These are phyloP conservation scores for Aegilops tauschii DNA, from an alignment of 176 grass and related monocot genomes.

Conservation along the genomic window DNA sequence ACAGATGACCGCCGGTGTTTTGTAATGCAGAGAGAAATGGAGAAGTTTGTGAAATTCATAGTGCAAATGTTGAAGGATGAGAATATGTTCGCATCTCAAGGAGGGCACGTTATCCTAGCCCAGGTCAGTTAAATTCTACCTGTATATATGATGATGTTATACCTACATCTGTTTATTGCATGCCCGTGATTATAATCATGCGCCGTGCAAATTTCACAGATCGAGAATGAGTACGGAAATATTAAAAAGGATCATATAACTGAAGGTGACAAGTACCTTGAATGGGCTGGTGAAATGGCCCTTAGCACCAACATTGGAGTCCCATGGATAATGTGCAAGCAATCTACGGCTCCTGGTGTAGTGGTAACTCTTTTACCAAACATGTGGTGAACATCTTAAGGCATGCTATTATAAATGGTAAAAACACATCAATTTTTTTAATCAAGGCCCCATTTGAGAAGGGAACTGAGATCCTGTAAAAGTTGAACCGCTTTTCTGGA, in stretches of 20 bases:
- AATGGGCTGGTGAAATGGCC: constrained; percentile 81
- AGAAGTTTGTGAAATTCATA: constrained; percentile 71
- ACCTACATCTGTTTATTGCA: constrained; percentile 7
- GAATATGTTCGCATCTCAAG: constrained; percentile 64
- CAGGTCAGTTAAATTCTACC: constrained; percentile 48
- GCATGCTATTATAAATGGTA: neutral
- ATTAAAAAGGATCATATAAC: constrained; percentile 47
- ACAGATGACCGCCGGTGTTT: neutral
- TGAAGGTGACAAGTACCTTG: constrained; percentile 57
- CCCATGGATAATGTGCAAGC: constrained; percentile 97
- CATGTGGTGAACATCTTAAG: constrained; percentile 21
- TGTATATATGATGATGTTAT: neutral
- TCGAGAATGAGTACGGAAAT: constrained; percentile 91
- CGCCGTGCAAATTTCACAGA: constrained; percentile 43
- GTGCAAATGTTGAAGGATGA: constrained; percentile 69
- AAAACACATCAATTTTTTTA: neutral
- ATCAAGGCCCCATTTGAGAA: neutral
- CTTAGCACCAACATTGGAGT: constrained; percentile 53
- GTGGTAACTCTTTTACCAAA: constrained; percentile 64
- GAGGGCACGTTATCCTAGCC: constrained; percentile 73
- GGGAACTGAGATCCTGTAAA: neutral
- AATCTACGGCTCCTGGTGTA: constrained; percentile 66
- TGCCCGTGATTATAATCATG: neutral
- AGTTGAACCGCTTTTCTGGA: neutral
- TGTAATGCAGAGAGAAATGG: constrained; percentile 62